phyloP scores from a whole-genome alignment of 257 asterid species.

The Gynochthodes officinalis region DNA sequence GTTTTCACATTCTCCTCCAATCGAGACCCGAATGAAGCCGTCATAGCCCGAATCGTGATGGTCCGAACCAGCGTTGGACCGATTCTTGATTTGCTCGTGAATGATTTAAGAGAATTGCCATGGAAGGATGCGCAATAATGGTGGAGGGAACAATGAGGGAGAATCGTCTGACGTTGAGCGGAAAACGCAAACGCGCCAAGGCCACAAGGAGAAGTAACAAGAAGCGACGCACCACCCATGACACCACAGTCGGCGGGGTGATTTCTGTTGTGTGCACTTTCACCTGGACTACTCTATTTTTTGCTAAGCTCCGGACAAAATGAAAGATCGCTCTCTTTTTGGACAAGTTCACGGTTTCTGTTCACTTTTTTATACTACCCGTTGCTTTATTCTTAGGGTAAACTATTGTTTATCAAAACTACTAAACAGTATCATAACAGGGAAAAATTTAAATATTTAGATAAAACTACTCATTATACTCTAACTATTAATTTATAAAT shows the following conservation, averaged over 20 bases:
- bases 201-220: slow-evolving; percentile 9
- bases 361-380: background rate
- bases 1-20: slow-evolving; percentile 61
- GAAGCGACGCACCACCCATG: slow-evolving; percentile 21
- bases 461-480: too few relatives aligned
- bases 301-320: background rate
- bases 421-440: too few relatives aligned
- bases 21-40: slow-evolving; percentile 57
- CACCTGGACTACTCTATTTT: background rate
- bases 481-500: too few relatives aligned
- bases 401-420: too few relatives aligned
- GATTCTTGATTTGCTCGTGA: slow-evolving; percentile 23
- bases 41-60: slow-evolving; percentile 54
- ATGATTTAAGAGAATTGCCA: slow-evolving; percentile 14
- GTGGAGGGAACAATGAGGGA: background rate
- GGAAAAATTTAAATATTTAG: too few relatives aligned
- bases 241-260: background rate
- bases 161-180: slow-evolving; percentile 2
- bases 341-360: background rate
- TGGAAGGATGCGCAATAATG: background rate
- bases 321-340: background rate
- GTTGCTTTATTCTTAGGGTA: too few relatives aligned
- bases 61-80: slow-evolving; percentile 13
- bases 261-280: background rate
- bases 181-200: slow-evolving; percentile 16